Base-by-base conservation (phyloP, 768 basidiomycete genomes). In the Tephrocybe sp. region DNA sequence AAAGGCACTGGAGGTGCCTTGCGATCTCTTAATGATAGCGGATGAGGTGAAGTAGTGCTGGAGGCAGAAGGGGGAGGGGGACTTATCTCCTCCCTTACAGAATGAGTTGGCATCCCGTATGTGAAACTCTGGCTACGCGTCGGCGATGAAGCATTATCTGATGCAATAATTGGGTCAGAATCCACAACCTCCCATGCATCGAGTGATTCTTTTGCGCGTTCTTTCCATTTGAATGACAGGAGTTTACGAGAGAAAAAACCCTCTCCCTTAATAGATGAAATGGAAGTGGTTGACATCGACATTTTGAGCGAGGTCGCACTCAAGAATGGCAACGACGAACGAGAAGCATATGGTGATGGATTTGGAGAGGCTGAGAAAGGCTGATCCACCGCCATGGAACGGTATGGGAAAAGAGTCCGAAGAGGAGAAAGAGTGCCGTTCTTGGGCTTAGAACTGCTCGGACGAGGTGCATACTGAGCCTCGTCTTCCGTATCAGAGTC, bases 141-240 rank as follows among this genome's bases (percentile, higher is more conserved):
- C 1, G 67, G 67, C 0, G 70, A 68, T 15, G 56, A 48, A n/a
- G 43, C 57, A 36, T 56, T 57, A 21, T 56, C 60, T 23, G 65
- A 60, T 59, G 66, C 61, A 18, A 65, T 55, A 46, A 65, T 68
- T 1, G 34, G 12, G 15, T 47, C 46, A 21, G 55, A 24, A 59
- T 67, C 66, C 3, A 81, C 56, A n/a, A 78, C 65, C 58, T 80
- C 78, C 79, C 79, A 81, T 11, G 68, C 46, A 14, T 79, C 72
- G 24, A 74, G 50, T 6, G 66, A 56, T 51, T 76, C 75, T 14
- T 54, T 36, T 42, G 58, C 64, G 60, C 66, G 70, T 52, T 72
- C 75, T 63, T 70, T 80, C 39, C 69, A 75, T 63, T 71, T 73
- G 32, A 62, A 57, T n/a, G 66, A 59, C 56, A 76, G 72, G 18